Evolutionary conservation across 768 basidiomycete genomes (phyloP).

Genomic region (Mycena indigotica): DNA sequence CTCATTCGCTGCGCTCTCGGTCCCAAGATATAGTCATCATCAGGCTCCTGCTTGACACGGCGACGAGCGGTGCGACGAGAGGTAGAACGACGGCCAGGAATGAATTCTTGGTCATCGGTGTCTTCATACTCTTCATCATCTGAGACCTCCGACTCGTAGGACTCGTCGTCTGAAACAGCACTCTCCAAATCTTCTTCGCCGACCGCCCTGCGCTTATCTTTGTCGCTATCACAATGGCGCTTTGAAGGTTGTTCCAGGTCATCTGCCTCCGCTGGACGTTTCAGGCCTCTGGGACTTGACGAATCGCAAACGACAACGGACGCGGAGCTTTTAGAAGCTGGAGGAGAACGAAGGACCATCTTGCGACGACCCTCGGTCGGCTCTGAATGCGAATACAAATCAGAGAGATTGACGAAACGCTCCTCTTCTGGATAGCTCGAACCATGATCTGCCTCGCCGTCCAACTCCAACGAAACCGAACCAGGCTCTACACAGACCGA

Average conservation of each 20-base stretch:
- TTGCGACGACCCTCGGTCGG: background rate
- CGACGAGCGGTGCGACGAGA: background rate
- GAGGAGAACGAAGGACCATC: background rate
- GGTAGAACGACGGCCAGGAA: slow-evolving; percentile 7
- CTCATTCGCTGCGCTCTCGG: background rate
- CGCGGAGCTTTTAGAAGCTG: background rate
- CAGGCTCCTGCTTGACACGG: background rate
- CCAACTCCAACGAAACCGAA: background rate
- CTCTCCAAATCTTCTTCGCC: background rate
- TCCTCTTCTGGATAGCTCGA: slow-evolving; percentile 4
- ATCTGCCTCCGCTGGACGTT: background rate
- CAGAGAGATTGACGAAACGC: slow-evolving; percentile 18
- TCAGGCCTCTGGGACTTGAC: background rate
- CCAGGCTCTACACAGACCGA: background rate
- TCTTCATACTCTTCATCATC: slow-evolving; percentile 2
- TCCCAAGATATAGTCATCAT: background rate
- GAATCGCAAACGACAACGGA: background rate
- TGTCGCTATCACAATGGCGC: background rate
- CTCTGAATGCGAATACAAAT: slow-evolving; percentile 7
- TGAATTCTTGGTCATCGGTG: slow-evolving; percentile 8
- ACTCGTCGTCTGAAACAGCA: background rate
- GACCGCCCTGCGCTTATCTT: background rate
- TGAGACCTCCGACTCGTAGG: background rate
- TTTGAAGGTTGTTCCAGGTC: background rate
- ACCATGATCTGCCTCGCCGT: background rate